These are phyloP conservation scores for Smittium culicis DNA, from an alignment of 371 early-diverging fungal species.

Conservation along the genomic window DNA sequence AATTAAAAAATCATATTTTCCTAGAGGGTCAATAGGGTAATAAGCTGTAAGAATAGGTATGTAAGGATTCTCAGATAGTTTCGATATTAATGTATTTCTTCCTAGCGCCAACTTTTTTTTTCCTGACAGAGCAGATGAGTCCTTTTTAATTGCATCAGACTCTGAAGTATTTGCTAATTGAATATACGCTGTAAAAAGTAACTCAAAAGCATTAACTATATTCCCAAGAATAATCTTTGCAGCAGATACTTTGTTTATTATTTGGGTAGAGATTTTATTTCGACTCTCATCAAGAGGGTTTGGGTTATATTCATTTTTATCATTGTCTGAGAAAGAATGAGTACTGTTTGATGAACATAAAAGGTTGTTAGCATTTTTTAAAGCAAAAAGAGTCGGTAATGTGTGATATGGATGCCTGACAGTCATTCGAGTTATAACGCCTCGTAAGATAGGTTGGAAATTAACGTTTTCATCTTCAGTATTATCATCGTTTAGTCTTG, in stretches of 20 bases:
- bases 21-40: slow-evolving; percentile 18
- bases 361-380: slow-evolving; percentile 26
- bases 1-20: slow-evolving; percentile 17
- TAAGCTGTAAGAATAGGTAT: slow-evolving; percentile 27
- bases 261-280: slow-evolving; percentile 20
- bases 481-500: slow-evolving; percentile 19
- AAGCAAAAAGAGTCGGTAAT: slow-evolving; percentile 29
- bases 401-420: slow-evolving; percentile 33
- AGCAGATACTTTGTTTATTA: slow-evolving; percentile 16
- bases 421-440: slow-evolving; percentile 26
- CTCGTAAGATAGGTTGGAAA: slow-evolving; percentile 21
- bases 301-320: not conserved
- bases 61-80: slow-evolving; percentile 7
- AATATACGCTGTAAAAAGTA: slow-evolving; percentile 20
- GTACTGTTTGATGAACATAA: slow-evolving; percentile 4
- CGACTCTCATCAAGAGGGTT: slow-evolving; percentile 17
- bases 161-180: slow-evolving; percentile 23
- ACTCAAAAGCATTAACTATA: slow-evolving; percentile 20
- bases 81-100: slow-evolving; percentile 15
- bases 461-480: slow-evolving; percentile 11
- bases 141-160: slow-evolving; percentile 22
- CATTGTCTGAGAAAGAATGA: not conserved
- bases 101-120: slow-evolving; percentile 11
- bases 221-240: slow-evolving; percentile 10
- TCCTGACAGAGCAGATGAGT: not conserved